A percentile compares a stretch with the other conserved stretches of the same genome.
phyloP scores from a whole-genome alignment of 148 eudicot genomes.

The Selenicereus undatus region DNA sequence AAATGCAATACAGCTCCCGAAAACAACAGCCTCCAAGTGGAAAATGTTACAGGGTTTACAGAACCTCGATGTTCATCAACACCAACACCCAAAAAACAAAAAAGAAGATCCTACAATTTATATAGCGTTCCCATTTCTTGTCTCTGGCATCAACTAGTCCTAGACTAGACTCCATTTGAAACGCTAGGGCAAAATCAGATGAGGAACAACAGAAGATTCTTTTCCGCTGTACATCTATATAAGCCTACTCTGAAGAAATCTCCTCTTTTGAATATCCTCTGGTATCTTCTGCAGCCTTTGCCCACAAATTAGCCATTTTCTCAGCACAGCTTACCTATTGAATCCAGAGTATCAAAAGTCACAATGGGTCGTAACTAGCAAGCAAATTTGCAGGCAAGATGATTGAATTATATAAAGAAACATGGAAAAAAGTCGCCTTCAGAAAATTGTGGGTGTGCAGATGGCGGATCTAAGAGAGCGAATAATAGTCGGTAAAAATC shows the following conservation, averaged over 20 bases:
- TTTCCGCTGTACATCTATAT: slow-evolving; percentile 25
- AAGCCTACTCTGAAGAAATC: slow-evolving; percentile 34
- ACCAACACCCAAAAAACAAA: slow-evolving; percentile 1
- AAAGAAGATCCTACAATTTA: slow-evolving; percentile 7
- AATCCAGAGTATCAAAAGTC: slow-evolving; percentile 10
- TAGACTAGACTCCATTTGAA: not conserved
- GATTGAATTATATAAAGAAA: not conserved
- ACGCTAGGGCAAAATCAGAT: slow-evolving; percentile 16
- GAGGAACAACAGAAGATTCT: slow-evolving; percentile 14
- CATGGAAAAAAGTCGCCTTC: not conserved
- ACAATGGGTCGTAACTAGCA: not conserved
- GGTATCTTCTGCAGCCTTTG: slow-evolving; percentile 72
- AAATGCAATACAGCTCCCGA: slow-evolving; percentile 11
- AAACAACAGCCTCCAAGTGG: not conserved
- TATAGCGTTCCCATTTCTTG: not conserved
- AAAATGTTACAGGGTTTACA: slow-evolving; percentile 23
- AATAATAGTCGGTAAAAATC: too few relatives aligned
- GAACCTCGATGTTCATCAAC: slow-evolving; percentile 15
- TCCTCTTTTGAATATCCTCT: slow-evolving; percentile 50
- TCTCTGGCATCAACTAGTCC: slow-evolving; percentile 9
- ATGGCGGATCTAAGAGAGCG: not conserved
- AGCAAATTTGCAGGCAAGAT: not conserved
- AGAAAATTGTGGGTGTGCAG: not conserved
- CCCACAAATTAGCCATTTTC: slow-evolving; percentile 78
- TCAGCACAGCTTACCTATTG: slow-evolving; percentile 66